These are phyloP conservation scores for Triticum urartu DNA, from an alignment of 176 grass and related monocot species.

Conservation along the genomic window DNA sequence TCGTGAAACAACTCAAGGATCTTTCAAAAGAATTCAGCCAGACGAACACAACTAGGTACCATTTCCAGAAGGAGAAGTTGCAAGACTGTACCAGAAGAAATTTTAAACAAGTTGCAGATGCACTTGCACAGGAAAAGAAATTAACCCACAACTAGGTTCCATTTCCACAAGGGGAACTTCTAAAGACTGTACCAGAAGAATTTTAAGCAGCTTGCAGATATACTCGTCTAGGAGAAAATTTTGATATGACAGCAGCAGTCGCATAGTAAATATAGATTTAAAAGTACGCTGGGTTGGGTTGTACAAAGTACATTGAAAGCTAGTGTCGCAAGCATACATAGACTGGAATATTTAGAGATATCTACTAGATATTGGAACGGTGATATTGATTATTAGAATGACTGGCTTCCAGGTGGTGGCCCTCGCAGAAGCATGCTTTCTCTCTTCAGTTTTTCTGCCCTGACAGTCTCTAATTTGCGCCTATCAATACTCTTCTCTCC, in stretches of 20 bases:
- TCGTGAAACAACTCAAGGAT: slow-evolving; percentile 72
- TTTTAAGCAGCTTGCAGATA: slow-evolving; percentile 31
- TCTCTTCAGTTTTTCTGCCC: slow-evolving; percentile 70
- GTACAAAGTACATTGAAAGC: slow-evolving; percentile 48
- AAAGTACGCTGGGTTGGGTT: slow-evolving; percentile 30
- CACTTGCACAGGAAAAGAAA: slow-evolving; percentile 51
- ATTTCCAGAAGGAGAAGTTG: slow-evolving; percentile 99
- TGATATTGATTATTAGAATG: slow-evolving; percentile 40
- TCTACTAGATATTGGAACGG: slow-evolving; percentile 16
- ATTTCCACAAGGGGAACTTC: slow-evolving; percentile 96
- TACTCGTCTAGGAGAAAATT: slow-evolving; percentile 47
- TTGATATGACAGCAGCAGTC: slow-evolving; percentile 35
- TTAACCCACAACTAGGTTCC: no score
- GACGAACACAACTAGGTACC: slow-evolving; percentile 77
- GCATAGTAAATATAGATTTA: slow-evolving; percentile 47
- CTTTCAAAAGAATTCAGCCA: slow-evolving; percentile 91
- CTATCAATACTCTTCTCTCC: slow-evolving; percentile 20
- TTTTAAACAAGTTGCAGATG: slow-evolving; percentile 29
- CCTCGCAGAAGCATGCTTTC: slow-evolving; percentile 33
- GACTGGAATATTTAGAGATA: slow-evolving; percentile 34
- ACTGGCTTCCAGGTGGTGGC: slow-evolving; percentile 12
- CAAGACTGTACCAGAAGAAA: slow-evolving; percentile 31
- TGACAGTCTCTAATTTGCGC: slow-evolving; percentile 33
- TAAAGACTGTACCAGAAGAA: slow-evolving; percentile 36
- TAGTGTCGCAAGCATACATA: slow-evolving; percentile 40